Conservation (phyloP, 352 stramenopile genomes). For the Phytophthora litchii region DNA sequence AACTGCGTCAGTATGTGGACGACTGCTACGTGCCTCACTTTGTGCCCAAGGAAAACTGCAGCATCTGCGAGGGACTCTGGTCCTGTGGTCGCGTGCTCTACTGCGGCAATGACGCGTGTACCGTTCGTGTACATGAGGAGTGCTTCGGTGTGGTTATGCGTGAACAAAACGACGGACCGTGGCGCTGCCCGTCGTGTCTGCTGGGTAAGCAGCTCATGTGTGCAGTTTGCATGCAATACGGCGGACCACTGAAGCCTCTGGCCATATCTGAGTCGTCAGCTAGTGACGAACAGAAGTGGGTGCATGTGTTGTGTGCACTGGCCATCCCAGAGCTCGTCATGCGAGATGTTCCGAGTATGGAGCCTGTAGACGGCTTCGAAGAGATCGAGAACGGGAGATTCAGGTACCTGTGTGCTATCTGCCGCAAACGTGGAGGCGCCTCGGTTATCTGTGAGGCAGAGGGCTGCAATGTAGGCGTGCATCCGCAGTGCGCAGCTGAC, state of each 20-base stretch:
- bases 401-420: slow-evolving; percentile 81
- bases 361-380: slow-evolving; percentile 83
- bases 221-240: slow-evolving; percentile 78
- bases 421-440: slow-evolving; percentile 77
- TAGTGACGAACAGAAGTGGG: slow-evolving; percentile 75
- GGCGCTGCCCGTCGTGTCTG: slow-evolving; percentile 80
- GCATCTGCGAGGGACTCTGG: slow-evolving; percentile 82
- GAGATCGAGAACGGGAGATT: slow-evolving; percentile 87
- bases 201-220: slow-evolving; percentile 72
- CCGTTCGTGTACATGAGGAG: slow-evolving; percentile 77
- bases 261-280: slow-evolving; percentile 28
- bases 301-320: slow-evolving; percentile 83
- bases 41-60: slow-evolving; percentile 76
- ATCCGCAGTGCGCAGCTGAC: slow-evolving; percentile 76
- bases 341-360: slow-evolving; percentile 81
- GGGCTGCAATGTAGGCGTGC: slow-evolving; percentile 79
- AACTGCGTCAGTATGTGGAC: slow-evolving; percentile 79
- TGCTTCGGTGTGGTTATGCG: slow-evolving; percentile 82
- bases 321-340: slow-evolving; percentile 87
- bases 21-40: slow-evolving; percentile 80
- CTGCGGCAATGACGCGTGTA: slow-evolving; percentile 74
- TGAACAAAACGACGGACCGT: slow-evolving; percentile 56
- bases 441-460: slow-evolving; percentile 84
- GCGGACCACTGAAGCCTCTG: slow-evolving; percentile 81
- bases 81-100: slow-evolving; percentile 71